Evolutionary conservation across 495 filamentous ascomycete genomes (phyloP).

Genomic region (Penicillium nucicola): DNA sequence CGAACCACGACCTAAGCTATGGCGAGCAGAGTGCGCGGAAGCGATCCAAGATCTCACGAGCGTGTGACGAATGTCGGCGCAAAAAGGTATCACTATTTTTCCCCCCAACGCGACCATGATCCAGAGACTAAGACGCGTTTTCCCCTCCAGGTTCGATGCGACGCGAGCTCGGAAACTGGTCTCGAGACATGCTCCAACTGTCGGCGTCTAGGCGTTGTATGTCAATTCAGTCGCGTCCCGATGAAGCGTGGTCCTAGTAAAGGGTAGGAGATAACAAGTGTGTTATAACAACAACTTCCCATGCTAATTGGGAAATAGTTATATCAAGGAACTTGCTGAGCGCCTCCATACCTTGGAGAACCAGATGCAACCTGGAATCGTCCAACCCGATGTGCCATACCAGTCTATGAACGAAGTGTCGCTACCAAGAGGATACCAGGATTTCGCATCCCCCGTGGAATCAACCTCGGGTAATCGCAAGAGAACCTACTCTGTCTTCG

Average conservation of each 20-base stretch:
- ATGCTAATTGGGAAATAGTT: constrained; percentile 49
- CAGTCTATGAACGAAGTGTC: constrained; percentile 47
- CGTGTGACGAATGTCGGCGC: constrained; percentile 91
- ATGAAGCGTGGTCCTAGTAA: constrained; percentile 96
- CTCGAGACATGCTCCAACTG: constrained; percentile 85
- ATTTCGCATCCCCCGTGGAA: constrained; percentile 48
- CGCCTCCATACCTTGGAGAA: constrained; percentile 80
- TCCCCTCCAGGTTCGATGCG: constrained; percentile 71
- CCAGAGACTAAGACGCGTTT: constrained; percentile 17
- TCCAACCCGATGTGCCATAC: constrained; percentile 45
- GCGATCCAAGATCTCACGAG: constrained; percentile 86
- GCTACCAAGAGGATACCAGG: constrained; percentile 42
- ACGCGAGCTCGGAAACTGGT: constrained; percentile 75
- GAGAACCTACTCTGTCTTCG: constrained; percentile 56
- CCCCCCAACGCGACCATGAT: constrained; percentile 10
- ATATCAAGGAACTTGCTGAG: constrained; percentile 95
- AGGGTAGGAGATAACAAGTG: constrained; percentile 54
- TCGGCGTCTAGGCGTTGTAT: constrained; percentile 69
- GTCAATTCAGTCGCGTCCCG: constrained; percentile 87
- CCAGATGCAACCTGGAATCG: constrained; percentile 50
- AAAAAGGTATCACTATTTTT: constrained; percentile 64
- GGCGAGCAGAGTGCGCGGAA: constrained; percentile 71
- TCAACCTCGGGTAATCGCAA: constrained; percentile 43
- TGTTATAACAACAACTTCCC: not conserved
- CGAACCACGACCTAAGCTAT: constrained; percentile 48